phyloP scores from a whole-genome alignment of 768 basidiomycete genomes.

The Pulveroboletus ravenelii region DNA sequence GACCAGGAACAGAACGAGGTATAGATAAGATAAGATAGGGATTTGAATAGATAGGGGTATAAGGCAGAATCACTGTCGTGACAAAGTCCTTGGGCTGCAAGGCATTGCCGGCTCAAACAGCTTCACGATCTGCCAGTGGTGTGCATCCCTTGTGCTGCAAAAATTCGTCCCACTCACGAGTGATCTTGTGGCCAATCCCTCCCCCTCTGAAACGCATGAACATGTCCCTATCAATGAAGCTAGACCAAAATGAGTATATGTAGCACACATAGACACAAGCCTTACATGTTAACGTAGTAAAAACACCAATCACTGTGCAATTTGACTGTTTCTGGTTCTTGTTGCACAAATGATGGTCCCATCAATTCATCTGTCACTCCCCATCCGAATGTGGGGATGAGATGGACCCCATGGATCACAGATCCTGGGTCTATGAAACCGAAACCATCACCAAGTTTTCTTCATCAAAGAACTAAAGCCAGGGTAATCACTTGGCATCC shows the following conservation, averaged over 20 bases:
- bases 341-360: neutral
- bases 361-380: neutral
- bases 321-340: neutral
- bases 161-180: constrained; percentile 7
- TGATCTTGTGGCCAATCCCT: neutral
- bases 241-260: neutral
- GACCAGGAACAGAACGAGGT: too few species aligned
- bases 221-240: neutral
- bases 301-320: constrained; percentile 19
- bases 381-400: too few species aligned
- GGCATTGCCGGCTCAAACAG: too few species aligned
- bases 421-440: constrained; percentile 42
- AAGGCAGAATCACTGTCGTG: too few species aligned
- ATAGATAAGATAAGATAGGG: too few species aligned
- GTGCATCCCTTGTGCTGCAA: neutral
- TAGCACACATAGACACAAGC: neutral
- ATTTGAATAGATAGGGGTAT: too few species aligned
- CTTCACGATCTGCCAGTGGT: neutral
- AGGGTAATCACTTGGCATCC: constrained; percentile 24
- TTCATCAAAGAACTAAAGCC: constrained; percentile 35
- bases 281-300: constrained; percentile 21
- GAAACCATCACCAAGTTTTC: constrained; percentile 30
- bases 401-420: constrained; percentile 35
- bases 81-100: neutral
- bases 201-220: too few species aligned